Conservation (phyloP, 257 asterid genomes). For the Craterostigma plantagineum region DNA sequence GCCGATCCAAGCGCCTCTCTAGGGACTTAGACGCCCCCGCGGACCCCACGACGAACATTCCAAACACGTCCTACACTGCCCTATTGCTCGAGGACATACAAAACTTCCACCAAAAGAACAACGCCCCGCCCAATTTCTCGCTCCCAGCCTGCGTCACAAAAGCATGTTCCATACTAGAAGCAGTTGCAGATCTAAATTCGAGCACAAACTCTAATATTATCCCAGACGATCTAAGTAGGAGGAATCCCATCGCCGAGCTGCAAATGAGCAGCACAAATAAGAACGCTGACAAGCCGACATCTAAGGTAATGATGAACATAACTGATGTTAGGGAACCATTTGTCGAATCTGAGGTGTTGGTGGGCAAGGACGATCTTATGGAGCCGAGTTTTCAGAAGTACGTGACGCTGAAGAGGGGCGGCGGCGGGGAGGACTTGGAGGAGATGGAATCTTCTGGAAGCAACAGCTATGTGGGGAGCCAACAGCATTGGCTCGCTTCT, state of each 20-base stretch:
- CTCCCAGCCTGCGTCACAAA: constrained; percentile 75
- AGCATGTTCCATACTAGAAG: constrained; percentile 86
- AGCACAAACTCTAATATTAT: constrained; percentile 28
- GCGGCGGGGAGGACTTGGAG: constrained; percentile 30
- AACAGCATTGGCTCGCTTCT: constrained; percentile 38
- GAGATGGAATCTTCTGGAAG: constrained; percentile 79
- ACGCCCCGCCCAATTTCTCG: constrained; percentile 22
- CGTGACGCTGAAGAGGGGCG: constrained; percentile 70
- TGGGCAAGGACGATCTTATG: constrained; percentile 35
- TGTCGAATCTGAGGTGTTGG: constrained; percentile 49
- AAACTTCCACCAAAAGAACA: constrained; percentile 74
- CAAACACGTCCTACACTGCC: constrained; percentile 51
- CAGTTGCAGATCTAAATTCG: constrained; percentile 94
- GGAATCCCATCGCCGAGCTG: constrained; percentile 15
- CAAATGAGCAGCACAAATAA: constrained; percentile 15
- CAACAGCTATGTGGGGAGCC: constrained; percentile 44
- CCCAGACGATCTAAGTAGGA: constrained; percentile 22
- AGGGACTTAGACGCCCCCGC: constrained; percentile 54
- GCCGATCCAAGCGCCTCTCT: constrained; percentile 61
- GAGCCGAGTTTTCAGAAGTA: constrained; percentile 78
- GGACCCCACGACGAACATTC: too few species aligned
- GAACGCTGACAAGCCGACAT: constrained; percentile 13
- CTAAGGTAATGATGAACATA: too few species aligned
- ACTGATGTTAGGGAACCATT: too few species aligned
- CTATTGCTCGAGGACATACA: constrained; percentile 82